A percentile compares a stretch with the other conserved stretches of the same genome.
These are phyloP conservation scores for Aspergillus pseudonomiae DNA, from an alignment of 2,329 filamentous ascomycete species.

Conservation along the genomic window DNA sequence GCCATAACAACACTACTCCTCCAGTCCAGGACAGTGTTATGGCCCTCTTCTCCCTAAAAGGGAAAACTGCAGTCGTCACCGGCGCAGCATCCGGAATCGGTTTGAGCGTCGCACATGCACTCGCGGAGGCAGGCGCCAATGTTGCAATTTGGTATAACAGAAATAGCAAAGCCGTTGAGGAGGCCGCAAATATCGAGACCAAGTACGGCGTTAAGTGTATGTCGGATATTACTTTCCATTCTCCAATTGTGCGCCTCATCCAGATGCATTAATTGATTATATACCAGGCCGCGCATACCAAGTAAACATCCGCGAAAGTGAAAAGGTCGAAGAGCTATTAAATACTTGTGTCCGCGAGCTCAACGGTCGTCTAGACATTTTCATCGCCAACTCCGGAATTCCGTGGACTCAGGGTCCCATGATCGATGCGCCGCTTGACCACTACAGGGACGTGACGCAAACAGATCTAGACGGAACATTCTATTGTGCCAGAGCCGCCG, in stretches of 20 bases:
- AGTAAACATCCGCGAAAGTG: background rate
- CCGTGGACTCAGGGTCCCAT: constrained; percentile 1
- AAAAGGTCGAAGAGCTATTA: background rate
- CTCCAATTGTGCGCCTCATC: rapidly evolving
- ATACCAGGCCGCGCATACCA: background rate
- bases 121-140: background rate
- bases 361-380: background rate
- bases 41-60: background rate
- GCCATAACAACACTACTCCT: background rate
- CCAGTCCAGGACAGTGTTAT: background rate
- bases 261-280: no score
- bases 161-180: background rate
- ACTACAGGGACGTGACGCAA: background rate
- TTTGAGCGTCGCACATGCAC: background rate
- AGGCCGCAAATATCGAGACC: background rate
- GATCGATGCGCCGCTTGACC: background rate
- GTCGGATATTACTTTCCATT: background rate
- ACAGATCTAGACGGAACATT: constrained; percentile 57
- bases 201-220: constrained; percentile 1
- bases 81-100: background rate
- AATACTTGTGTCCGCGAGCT: background rate
- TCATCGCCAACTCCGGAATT: background rate
- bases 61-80: background rate
- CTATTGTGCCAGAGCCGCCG: constrained; percentile 70
- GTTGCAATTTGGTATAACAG: constrained; percentile 1